Base-by-base conservation (phyloP, 345 rosid species). In the Euclidium syriacum region DNA sequence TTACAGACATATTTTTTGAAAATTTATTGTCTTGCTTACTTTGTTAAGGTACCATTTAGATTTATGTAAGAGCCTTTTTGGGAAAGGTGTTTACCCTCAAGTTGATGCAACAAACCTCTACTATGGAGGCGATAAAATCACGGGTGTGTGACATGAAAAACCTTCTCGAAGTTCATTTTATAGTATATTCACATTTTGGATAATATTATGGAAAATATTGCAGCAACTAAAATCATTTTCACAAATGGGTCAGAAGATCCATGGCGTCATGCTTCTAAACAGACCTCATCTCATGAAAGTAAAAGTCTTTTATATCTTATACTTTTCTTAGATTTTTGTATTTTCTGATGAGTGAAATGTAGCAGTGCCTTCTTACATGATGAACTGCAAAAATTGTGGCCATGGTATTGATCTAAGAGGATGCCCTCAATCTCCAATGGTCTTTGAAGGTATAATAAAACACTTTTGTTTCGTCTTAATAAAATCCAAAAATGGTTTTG, bases 201-300 rank as follows among this genome's bases (percentile, higher is more conserved):
- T 18, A 1, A 3, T 1, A n/a, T 10, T 43, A 56, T 59, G 22
- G 41, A 22, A 2, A 10, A 30, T 22, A 5, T 7, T 49, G 50
- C 87, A 88, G 96, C 85, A 55, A 81, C 98, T 30, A 91, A 78
- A 79, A 85, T 91, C 44, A 67, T 91, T 24, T 91, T 88, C 62
- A 74, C 96, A 39, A 88, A 88, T 59, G 96, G 98, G 34, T 88
- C 86, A 64, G 84, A 91, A 73, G 98, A 91, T 78, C 98, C 98
- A 46, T 91, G 96, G 98, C 92, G 96, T 6, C 95, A 82, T 74
- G 98, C 96, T 67, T 84, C 96, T 19, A 91, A 85, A 67, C 81
- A 84, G 70, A 76, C 56, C 34, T 86, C 96, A 48, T 83, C 95
- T 9, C 73, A 77, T 11, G 95, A 79, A 23, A 62, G 98, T 91